Base-by-base conservation (phyloP, 805 yeast genomes). In the Ogataea dorogensis region DNA sequence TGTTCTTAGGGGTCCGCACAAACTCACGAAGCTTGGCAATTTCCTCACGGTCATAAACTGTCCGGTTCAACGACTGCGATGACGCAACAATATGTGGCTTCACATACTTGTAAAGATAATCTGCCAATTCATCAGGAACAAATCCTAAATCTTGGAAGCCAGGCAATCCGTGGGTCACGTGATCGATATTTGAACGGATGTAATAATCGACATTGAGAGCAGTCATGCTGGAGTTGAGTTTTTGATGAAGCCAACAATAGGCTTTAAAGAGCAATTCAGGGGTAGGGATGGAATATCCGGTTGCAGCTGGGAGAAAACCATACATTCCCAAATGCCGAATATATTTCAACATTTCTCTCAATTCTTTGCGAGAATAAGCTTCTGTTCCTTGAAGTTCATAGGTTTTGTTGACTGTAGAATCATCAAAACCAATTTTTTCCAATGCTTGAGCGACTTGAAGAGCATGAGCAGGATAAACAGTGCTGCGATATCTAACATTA, bases 351-450 rank as follows among this genome's bases (percentile, higher is more conserved):
- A 81, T 67, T 53, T 77, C 80, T 62, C 87, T 73, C 44, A 86
- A 71, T 57, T 85, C 85, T 40, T 62, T 61, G 52, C 72, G 70
- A 8, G 80, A 57, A 59, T 77, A 75, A 51, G 70, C 67, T 59
- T 83, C 83, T n/a, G 79, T 73, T 9, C 95, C 95, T 52, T 64
- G 68, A 46, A 86, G 71, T 64, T 86, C 95, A 61, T 63, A 86
- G 33, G 81, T 71, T 61, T 82, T 73, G 43, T 94, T 95, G 10
- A 71, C 70, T 14, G 95, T 86, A 35, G 85, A 67, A 60, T 86
- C 95, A 58, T 86, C 89, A 58, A 66, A 86, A 7, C 86, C 89
- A 49, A 86, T 84, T 49, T 68, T 72, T 65, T 83, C 93, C 49
- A 86, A 68, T 4, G 85, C 95, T 46, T 73, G 67, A 15, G 93